Evolutionary conservation across 2,329 filamentous ascomycete species (phyloP).

Genomic region (Westerdykella sp.): DNA sequence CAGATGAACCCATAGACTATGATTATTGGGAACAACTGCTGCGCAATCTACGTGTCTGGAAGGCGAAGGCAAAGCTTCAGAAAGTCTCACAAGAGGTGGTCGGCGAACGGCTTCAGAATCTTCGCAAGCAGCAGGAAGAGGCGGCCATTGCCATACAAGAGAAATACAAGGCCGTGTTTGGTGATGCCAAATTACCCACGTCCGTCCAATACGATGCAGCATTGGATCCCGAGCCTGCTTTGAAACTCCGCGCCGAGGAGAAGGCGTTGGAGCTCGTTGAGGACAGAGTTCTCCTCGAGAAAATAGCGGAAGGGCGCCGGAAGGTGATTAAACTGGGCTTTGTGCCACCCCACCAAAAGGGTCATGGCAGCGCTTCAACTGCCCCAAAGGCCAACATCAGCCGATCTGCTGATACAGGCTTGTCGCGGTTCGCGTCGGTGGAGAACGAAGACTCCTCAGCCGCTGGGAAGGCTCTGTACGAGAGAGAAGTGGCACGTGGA

Average conservation of each 20-base stretch:
- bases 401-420: conserved; percentile 44
- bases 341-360: conserved; percentile 53
- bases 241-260: conserved; percentile 60
- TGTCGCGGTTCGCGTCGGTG: conserved; percentile 62
- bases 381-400: conserved; percentile 34
- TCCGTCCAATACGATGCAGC: conserved; percentile 31
- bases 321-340: conserved; percentile 61
- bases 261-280: conserved; percentile 54
- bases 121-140: conserved; percentile 62
- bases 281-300: conserved; percentile 53
- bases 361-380: conserved; percentile 22
- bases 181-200: conserved; percentile 1
- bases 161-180: conserved; percentile 47
- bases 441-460: conserved; percentile 77
- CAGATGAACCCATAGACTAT: conserved; percentile 86
- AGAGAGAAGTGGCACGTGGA: conserved; percentile 85
- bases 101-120: conserved; percentile 58
- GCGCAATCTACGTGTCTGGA: conserved; percentile 78
- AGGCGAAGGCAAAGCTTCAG: conserved; percentile 78
- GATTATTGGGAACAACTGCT: conserved; percentile 97
- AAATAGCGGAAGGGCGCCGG: conserved; percentile 53
- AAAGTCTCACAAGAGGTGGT: conserved; percentile 72
- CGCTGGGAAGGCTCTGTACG: conserved; percentile 81
- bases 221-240: conserved; percentile 60
- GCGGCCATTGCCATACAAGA: conserved; percentile 54